phyloP scores from a whole-genome alignment of 164 flowering plant genomes.

The Piper longum region DNA sequence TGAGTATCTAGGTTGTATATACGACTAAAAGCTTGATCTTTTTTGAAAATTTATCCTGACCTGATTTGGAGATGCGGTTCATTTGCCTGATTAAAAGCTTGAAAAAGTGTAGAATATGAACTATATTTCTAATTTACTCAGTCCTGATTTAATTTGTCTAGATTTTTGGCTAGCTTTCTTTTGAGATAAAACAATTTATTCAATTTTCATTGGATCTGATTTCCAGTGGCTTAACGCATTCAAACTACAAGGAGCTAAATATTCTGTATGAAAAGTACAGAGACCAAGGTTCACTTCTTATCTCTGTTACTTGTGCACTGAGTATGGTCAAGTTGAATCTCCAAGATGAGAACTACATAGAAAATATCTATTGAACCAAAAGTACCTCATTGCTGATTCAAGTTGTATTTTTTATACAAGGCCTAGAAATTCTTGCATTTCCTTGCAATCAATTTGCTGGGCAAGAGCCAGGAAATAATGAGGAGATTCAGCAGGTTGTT shows the following conservation, averaged over 20 bases:
- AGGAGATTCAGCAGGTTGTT: constrained; percentile 49
- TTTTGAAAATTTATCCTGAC: too few relatives aligned
- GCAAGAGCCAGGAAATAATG: constrained; percentile 85
- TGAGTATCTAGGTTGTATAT: background rate
- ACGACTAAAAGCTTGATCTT: background rate
- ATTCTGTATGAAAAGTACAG: constrained; percentile 68
- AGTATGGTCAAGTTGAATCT: background rate
- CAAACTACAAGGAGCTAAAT: constrained; percentile 82
- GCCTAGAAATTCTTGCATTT: constrained; percentile 82
- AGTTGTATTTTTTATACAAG: constrained; percentile 37
- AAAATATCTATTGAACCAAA: constrained; percentile 10
- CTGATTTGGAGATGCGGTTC: too few relatives aligned
- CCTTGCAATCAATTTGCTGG: constrained; percentile 91
- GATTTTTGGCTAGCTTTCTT: background rate
- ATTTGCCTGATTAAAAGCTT: too few relatives aligned
- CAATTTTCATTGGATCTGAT: background rate
- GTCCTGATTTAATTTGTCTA: background rate
- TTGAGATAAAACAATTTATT: background rate
- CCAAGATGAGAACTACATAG: background rate
- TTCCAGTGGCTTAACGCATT: constrained; percentile 64
- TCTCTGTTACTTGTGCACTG: constrained; percentile 8
- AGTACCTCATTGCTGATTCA: background rate
- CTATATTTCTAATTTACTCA: background rate
- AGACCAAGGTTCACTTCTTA: constrained; percentile 38
- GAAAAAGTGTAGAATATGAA: too few relatives aligned